These are phyloP conservation scores for Syzygium aqueum DNA, from an alignment of 345 rosid genomes.

Conservation along the genomic window DNA sequence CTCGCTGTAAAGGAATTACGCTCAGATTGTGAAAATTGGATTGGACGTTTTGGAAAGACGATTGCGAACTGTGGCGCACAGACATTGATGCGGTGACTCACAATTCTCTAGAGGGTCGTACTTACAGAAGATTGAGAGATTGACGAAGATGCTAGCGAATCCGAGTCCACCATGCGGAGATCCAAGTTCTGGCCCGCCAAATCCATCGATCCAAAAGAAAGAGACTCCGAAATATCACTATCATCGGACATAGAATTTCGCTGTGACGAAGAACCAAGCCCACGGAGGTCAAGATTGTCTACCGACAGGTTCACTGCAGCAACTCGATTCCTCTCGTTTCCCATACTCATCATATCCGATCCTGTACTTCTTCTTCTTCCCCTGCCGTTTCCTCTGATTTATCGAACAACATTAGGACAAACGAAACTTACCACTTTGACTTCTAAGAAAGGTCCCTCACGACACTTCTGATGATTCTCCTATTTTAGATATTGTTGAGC, in stretches of 20 bases:
- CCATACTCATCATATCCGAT: neutral
- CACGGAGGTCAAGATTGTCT: neutral
- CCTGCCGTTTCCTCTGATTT: neutral
- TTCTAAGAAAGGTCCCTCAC: neutral
- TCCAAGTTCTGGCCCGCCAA: neutral
- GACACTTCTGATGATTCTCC: neutral
- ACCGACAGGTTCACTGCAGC: neutral
- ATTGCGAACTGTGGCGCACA: neutral
- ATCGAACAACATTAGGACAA: neutral
- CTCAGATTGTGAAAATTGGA: neutral
- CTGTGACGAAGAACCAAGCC: neutral
- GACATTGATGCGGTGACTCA: neutral
- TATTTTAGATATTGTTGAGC: neutral
- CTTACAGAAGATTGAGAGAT: neutral
- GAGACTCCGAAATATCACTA: neutral
- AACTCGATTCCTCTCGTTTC: neutral
- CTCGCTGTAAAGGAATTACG: slow-evolving; percentile 26
- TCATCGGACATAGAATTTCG: neutral
- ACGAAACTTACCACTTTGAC: neutral
- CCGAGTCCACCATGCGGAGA: neutral
- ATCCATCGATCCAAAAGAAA: neutral
- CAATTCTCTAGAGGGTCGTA: neutral
- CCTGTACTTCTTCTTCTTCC: neutral
- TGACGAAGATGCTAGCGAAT: neutral
- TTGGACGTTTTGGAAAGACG: neutral